These are phyloP conservation scores for Syzygium jambos DNA, from an alignment of 345 rosid species.

Conservation along the genomic window DNA sequence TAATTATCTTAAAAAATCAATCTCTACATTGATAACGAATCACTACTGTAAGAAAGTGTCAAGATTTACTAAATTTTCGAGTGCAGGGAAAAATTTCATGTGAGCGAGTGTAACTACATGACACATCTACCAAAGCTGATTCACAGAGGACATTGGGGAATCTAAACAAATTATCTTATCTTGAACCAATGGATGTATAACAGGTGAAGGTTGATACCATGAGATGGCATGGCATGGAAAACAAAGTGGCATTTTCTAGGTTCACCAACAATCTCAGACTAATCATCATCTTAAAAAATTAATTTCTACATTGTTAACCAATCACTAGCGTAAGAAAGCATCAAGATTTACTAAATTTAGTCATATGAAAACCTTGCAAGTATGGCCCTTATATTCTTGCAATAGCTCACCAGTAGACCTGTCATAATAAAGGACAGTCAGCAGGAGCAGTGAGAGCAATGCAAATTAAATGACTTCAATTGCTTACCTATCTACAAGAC, in stretches of 20 bases:
- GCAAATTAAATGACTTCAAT: neutral
- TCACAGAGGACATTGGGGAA: neutral
- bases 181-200: neutral
- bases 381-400: constrained; percentile 91
- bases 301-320: neutral
- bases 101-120: neutral
- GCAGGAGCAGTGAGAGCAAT: neutral
- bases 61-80: neutral
- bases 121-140: neutral
- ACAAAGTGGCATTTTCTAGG: neutral
- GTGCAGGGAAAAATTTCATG: neutral
- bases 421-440: constrained; percentile 12
- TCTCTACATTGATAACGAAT: no score
- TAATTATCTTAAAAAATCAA: no score
- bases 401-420: constrained; percentile 78
- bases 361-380: constrained; percentile 65
- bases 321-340: neutral
- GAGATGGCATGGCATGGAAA: neutral
- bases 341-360: neutral
- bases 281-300: neutral
- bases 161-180: neutral
- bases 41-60: no score
- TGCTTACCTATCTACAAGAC: constrained; percentile 73
- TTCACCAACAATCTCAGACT: neutral
- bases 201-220: neutral